A percentile compares a stretch with the other conserved stretches of the same genome.
Evolutionary conservation across 2,329 filamentous ascomycete species (phyloP).

Genomic region (Didymella exigua): DNA sequence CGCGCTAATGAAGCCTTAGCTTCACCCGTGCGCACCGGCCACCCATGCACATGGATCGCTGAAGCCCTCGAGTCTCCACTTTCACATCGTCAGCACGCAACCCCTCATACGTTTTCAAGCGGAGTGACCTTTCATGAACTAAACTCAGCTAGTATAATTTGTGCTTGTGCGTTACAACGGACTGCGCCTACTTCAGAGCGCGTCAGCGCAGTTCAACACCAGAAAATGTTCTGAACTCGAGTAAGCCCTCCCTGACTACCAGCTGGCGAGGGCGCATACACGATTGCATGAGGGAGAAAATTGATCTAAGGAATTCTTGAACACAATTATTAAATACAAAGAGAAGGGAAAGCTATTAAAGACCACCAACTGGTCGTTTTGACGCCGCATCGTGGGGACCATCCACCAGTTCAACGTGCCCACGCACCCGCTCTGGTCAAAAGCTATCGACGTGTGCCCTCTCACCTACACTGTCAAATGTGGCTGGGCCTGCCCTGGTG

Average conservation of each 20-base stretch:
- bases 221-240: not conserved
- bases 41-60: no score
- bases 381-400: not conserved
- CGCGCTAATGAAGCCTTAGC: slow-evolving; percentile 26
- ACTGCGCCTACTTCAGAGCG: not conserved
- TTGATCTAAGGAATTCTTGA: not conserved
- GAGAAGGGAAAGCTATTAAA: not conserved
- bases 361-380: not conserved
- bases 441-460: not conserved
- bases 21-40: slow-evolving; percentile 8
- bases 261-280: not conserved
- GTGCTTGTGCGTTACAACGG: no score
- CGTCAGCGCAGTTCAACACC: not conserved
- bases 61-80: not conserved
- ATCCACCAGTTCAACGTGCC: not conserved
- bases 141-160: no score
- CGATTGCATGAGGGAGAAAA: not conserved
- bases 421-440: not conserved
- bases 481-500: not conserved
- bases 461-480: not conserved
- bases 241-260: not conserved
- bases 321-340: not conserved
- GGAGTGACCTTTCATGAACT: no score
- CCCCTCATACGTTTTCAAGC: not conserved
- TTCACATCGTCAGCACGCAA: not conserved